Evolutionary conservation across 805 yeast species (phyloP).

Genomic region (Schizosaccharomyces osmophilus): DNA sequence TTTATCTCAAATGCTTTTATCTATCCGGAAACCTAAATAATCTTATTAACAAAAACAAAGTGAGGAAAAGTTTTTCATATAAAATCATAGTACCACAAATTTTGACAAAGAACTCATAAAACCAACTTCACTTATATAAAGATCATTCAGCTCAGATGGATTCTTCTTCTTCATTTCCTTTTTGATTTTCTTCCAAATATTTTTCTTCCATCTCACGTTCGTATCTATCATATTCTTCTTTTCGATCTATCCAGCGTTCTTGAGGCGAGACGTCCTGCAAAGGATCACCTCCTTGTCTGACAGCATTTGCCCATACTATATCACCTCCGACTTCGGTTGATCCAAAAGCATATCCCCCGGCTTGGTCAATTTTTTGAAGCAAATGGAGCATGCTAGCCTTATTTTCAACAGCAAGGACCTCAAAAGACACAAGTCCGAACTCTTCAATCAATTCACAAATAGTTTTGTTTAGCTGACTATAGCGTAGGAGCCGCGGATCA

Average conservation of each 20-base stretch:
- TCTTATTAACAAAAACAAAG: too few species aligned
- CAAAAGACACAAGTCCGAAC: constrained; percentile 66
- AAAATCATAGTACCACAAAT: too few species aligned
- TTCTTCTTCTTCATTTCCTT: background rate
- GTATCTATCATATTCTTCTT: constrained; percentile 46
- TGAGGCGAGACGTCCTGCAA: constrained; percentile 39
- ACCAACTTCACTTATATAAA: too few species aligned
- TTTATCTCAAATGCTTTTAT: too few species aligned
- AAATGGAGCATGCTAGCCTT: constrained; percentile 74
- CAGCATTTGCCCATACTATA: constrained; percentile 87
- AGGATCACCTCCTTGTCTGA: constrained; percentile 41
- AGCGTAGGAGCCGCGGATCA: constrained; percentile 41
- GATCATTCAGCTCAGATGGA: background rate
- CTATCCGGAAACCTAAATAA: too few species aligned
- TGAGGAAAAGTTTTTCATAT: too few species aligned
- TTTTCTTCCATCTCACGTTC: constrained; percentile 15
- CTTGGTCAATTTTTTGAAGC: constrained; percentile 57
- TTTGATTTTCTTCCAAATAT: background rate
- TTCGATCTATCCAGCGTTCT: constrained; percentile 84
- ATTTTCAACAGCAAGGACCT: constrained; percentile 75
- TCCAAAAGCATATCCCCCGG: constrained; percentile 85
- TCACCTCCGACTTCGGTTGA: constrained; percentile 92
- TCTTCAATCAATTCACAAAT: constrained; percentile 70
- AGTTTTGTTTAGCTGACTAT: constrained; percentile 42
- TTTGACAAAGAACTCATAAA: too few species aligned